Evolutionary conservation across 2,329 filamentous ascomycete species (phyloP).

Genomic region (Colletotrichum sojae): DNA sequence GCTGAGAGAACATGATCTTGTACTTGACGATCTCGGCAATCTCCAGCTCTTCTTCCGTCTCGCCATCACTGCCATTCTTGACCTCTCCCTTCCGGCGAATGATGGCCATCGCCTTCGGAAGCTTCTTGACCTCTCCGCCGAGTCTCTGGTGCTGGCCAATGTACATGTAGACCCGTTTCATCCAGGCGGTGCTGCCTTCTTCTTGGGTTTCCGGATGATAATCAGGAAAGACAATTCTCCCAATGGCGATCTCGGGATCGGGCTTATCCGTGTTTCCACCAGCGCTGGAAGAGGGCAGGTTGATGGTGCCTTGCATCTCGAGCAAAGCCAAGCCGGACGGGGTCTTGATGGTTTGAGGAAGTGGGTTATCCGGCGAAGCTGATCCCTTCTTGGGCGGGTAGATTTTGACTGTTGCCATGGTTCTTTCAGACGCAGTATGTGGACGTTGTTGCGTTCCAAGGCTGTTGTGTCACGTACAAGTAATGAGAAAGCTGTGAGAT

Average conservation of each 20-base stretch:
- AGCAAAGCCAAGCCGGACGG: constrained; percentile 90
- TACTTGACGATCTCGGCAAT: constrained; percentile 89
- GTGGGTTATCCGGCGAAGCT: constrained; percentile 61
- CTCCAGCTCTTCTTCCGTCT: constrained; percentile 76
- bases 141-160: constrained; percentile 91
- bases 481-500: too few relatives aligned
- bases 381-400: constrained; percentile 52
- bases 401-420: constrained; percentile 58
- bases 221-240: constrained; percentile 83
- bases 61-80: constrained; percentile 36
- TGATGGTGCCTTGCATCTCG: constrained; percentile 93
- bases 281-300: constrained; percentile 70
- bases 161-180: constrained; percentile 90
- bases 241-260: constrained; percentile 66
- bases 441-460: background rate
- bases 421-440: background rate
- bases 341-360: constrained; percentile 88
- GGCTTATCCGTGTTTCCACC: constrained; percentile 47
- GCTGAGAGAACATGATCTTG: constrained; percentile 86
- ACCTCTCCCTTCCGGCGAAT: constrained; percentile 70
- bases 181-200: constrained; percentile 78
- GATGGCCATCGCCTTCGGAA: constrained; percentile 84
- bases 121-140: constrained; percentile 90
- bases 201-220: constrained; percentile 69
- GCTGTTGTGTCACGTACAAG: background rate